phyloP scores from a whole-genome alignment of 441 rosid species.

The Populus trichocarpa region DNA sequence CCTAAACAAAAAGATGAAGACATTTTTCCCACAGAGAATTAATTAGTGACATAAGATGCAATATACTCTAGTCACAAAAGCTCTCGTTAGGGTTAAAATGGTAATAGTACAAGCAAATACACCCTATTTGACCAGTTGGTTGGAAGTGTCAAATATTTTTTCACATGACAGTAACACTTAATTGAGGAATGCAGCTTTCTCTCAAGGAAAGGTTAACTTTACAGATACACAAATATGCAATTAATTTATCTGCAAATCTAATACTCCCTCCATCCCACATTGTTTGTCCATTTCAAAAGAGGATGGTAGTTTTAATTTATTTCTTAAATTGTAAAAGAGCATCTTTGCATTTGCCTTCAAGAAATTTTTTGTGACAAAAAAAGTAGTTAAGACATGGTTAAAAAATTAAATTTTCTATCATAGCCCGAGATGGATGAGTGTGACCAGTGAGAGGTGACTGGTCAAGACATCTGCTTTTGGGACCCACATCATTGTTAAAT shows the following conservation, averaged over 20 bases:
- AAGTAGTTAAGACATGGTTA: background rate
- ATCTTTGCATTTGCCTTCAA: background rate
- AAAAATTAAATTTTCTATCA: too few relatives aligned
- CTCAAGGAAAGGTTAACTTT: background rate
- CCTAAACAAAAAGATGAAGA: slow-evolving; percentile 30
- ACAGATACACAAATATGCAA: background rate
- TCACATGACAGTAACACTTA: background rate
- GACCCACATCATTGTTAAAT: background rate
- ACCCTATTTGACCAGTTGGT: background rate
- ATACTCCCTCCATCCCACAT: background rate
- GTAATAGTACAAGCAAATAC: background rate
- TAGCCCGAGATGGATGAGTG: background rate
- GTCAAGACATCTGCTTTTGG: background rate
- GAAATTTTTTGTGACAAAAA: background rate
- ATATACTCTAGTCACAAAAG: background rate
- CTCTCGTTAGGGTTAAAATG: background rate
- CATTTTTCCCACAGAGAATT: background rate
- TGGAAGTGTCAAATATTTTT: background rate
- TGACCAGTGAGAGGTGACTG: background rate
- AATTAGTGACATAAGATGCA: background rate
- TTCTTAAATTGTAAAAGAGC: background rate
- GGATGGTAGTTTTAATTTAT: background rate
- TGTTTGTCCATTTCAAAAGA: background rate
- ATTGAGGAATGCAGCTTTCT: background rate
- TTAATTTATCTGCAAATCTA: background rate